Percentiles rank a stretch among this genome's conserved stretches.
These are phyloP conservation scores for Multifurca ochricompacta DNA, from an alignment of 768 basidiomycete genomes.

Conservation along the genomic window DNA sequence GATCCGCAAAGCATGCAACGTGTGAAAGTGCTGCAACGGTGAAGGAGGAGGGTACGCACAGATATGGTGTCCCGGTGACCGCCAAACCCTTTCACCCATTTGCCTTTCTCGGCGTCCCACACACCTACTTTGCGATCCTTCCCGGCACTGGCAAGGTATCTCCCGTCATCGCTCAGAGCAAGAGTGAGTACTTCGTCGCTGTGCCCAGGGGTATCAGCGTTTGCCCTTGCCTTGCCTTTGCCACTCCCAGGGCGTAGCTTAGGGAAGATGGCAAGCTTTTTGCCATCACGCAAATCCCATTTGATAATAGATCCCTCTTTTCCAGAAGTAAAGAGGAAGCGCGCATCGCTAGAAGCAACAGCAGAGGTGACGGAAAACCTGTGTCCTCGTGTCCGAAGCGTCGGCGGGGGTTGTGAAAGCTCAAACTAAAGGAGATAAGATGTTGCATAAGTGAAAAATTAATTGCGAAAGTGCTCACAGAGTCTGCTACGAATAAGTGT, in stretches of 20 bases:
- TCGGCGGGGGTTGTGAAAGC: constrained; percentile 39
- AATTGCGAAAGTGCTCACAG: constrained; percentile 36
- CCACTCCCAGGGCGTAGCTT: constrained; percentile 43
- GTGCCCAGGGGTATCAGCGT: constrained; percentile 58
- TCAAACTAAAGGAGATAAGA: constrained; percentile 40
- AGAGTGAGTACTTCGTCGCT: constrained; percentile 79
- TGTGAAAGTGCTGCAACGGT: constrained; percentile 33
- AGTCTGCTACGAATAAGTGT: constrained; percentile 71
- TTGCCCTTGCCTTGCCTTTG: constrained; percentile 51
- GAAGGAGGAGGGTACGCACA: constrained; percentile 39
- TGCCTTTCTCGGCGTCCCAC: constrained; percentile 72
- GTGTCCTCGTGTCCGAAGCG: constrained; percentile 64
- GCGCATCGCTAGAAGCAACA: constrained; percentile 62
- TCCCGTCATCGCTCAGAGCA: constrained; percentile 80
- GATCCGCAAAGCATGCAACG: constrained; percentile 1
- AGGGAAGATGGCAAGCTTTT: constrained; percentile 48
- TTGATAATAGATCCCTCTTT: constrained; percentile 90
- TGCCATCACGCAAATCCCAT: constrained; percentile 67
- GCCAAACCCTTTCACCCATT: constrained; percentile 76
- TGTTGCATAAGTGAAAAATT: background rate
- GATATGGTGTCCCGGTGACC: constrained; percentile 69
- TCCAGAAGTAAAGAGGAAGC: constrained; percentile 76
- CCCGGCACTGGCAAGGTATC: constrained; percentile 79
- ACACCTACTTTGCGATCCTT: constrained; percentile 75
- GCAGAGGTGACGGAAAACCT: constrained; percentile 77